Evolutionary conservation across 140 eudicot genomes (phyloP), one percentile per base, ranked within the genome.

Genomic region (Flaveria floridana): DNA sequence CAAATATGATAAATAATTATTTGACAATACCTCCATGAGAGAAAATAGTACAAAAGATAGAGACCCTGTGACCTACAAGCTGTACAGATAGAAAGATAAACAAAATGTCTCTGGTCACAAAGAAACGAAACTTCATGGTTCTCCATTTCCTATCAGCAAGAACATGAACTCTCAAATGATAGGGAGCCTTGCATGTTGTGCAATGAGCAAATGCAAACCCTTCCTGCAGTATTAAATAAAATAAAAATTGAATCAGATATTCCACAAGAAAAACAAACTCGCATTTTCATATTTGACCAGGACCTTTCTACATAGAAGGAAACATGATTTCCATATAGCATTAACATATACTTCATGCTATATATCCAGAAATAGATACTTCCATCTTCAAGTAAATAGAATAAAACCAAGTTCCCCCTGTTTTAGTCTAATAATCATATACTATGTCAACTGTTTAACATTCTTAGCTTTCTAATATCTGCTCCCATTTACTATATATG

Each of bases 151-250:
- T 85, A 83, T 90, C 97, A 71, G 97, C 99, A 85, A 85, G 80
- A 66, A 77, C 96, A 37, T 94, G 99, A 66, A 94, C 99, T 82
- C 99, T 86, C 81, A 94, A 74, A 81, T 90, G 88, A 78, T 94
- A 94, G 12, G 99, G 99, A 86, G 89, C 95, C 82, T 94, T 94
- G 91, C 99, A 94, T n/a, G 99, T 94, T 12, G 99, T 94, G 94
- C 99, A 94, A 84, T 94, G 97, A 78, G 99, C 94, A 88, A 94
- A 94, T 76, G 99, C 99, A 79, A 88, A 88, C 63, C 99, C 99
- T 84, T 94, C 99, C 99, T 94, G 90, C 73, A 83, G 42, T 23
- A 68, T 84, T 61, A 57, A 48, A 63, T n/a, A 74, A 9, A 13
- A 23, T 4, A 3, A 23, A 75, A 73, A 73, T 11, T 28, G n/a